Evolutionary conservation across 371 early-diverging fungal species (phyloP).

Genomic region (Catenaria anguillulae): DNA sequence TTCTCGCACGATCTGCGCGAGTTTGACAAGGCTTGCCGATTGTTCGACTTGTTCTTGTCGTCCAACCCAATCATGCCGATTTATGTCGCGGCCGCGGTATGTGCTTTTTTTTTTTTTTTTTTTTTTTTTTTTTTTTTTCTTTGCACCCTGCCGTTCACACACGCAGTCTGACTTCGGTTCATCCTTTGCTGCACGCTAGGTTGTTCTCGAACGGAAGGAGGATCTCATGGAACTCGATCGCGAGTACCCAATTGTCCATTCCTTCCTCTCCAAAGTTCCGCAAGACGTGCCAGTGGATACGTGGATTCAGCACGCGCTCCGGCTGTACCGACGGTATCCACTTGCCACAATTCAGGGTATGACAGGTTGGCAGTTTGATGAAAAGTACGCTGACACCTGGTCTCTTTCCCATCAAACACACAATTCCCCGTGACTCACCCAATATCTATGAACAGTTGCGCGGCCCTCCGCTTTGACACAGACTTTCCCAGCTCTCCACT

Average conservation of each 20-base stretch:
- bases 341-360: background rate
- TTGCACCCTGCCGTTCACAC: background rate
- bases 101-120: conserved; percentile 12
- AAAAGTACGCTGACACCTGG: no score
- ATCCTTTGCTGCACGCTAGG: no score
- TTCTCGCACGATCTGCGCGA: conserved; percentile 56
- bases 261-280: conserved; percentile 38
- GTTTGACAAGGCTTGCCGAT: conserved; percentile 35
- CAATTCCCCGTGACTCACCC: no score
- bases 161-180: background rate
- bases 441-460: background rate
- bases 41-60: conserved; percentile 60
- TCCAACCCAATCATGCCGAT: conserved; percentile 56
- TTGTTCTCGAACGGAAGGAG: conserved; percentile 33
- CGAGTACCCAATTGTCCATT: conserved; percentile 38
- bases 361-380: background rate
- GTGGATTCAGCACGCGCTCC: background rate
- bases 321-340: background rate
- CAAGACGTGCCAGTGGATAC: conserved; percentile 16
- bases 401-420: no score
- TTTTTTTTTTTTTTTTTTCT: no score
- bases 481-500: background rate
- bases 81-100: conserved; percentile 53
- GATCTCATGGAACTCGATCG: conserved; percentile 28
- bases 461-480: background rate